Conservation (phyloP, 2,329 filamentous ascomycete genomes). For the Aspergillus jensenii region DNA sequence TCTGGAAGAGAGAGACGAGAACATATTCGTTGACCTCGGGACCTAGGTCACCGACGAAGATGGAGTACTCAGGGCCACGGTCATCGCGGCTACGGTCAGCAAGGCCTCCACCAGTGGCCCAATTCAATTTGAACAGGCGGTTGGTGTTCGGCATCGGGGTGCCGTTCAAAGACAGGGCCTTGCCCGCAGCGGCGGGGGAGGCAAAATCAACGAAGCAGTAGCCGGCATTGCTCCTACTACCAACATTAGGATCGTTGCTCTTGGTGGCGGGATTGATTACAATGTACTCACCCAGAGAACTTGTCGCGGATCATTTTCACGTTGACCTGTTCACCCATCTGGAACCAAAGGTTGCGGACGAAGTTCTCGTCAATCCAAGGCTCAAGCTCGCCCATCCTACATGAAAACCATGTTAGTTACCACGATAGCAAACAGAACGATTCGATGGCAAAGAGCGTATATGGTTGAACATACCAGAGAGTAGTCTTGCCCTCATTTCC, state of each 20-base stretch:
- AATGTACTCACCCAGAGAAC: constrained; percentile 78
- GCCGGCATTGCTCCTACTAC: constrained; percentile 77
- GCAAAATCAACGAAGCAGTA: constrained; percentile 98
- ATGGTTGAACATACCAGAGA: constrained; percentile 48
- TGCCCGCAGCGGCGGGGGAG: constrained; percentile 78
- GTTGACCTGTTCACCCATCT: constrained; percentile 91
- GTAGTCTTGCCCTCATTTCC: constrained; percentile 57
- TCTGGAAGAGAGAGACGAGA: constrained; percentile 93
- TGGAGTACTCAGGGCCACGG: constrained; percentile 91
- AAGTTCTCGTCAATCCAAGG: constrained; percentile 99
- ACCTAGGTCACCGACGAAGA: constrained; percentile 96
- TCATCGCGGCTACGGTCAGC: constrained; percentile 89
- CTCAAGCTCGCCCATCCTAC: constrained; percentile 97
- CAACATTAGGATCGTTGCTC: constrained; percentile 41
- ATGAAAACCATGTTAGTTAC: constrained; percentile 1
- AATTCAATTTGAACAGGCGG: constrained; percentile 98
- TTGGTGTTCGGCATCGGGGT: constrained; percentile 88
- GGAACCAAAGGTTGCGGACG: constrained; percentile 90
- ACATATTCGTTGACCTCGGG: constrained; percentile 99
- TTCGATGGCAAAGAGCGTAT: constrained; percentile 26
- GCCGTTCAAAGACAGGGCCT: constrained; percentile 88
- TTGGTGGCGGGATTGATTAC: background rate
- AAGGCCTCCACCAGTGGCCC: constrained; percentile 93
- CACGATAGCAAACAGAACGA: background rate
- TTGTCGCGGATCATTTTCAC: constrained; percentile 99